phyloP scores from a whole-genome alignment of 202 grass and related monocot genomes.

The Miscanthus sacchariflorus region DNA sequence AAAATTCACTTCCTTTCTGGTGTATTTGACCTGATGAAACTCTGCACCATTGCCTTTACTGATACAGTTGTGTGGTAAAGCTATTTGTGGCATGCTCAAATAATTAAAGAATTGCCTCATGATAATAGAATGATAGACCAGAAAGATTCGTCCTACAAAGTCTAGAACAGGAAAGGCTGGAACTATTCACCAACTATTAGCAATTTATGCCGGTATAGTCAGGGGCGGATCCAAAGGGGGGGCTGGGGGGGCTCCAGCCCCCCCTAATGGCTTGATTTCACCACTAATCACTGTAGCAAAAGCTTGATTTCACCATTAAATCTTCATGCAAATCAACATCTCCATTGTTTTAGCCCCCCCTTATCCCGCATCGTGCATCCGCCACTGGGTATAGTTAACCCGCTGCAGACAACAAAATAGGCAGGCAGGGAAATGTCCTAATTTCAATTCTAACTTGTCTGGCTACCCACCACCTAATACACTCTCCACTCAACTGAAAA shows the following conservation, averaged over 20 bases:
- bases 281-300: no score
- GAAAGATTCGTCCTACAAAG: neutral
- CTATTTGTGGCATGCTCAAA: neutral
- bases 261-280: no score
- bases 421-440: neutral
- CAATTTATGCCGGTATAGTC: neutral
- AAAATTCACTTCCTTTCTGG: neutral
- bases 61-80: neutral
- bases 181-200: constrained; percentile 4
- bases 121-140: neutral
- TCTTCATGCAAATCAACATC: no score
- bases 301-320: no score
- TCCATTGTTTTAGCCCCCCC: no score
- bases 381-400: neutral
- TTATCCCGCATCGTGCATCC: no score
- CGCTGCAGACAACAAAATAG: neutral
- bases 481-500: constrained; percentile 3
- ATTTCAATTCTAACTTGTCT: no score
- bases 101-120: neutral
- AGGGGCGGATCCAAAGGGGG: no score
- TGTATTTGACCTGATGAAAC: neutral
- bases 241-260: no score
- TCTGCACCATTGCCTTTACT: neutral
- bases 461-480: neutral
- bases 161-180: neutral